Base-by-base conservation (phyloP, 140 eudicot species). In the Anethum foeniculum region DNA sequence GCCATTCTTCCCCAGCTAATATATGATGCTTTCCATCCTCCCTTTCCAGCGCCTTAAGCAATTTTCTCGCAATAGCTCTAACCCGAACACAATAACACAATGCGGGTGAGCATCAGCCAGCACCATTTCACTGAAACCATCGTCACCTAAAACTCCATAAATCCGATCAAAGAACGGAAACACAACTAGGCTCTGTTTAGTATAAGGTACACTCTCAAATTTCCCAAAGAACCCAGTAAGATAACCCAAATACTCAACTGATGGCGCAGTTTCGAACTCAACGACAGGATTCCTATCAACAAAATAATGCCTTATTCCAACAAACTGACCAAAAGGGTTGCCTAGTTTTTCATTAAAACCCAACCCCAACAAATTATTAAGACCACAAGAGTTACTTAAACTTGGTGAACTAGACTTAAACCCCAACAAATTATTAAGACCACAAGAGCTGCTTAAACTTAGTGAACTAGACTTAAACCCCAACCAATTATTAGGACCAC, bases 401-500 rank as follows among this genome's bases (percentile, higher is more conserved):
- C 49, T 9, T 46, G 3, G 49, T 93, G 77, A 85, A 83, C 89
- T 48, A 14, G 54, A 13, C 54, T 48, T 13, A 48, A 48, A 48
- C 54, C 47, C 43, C 43, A 39, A 46, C 49, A 46, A 7, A 10
- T 44, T 0, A 44, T 8, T 44, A 44, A 44, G 49, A 44, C 14
- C 49, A 10, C 49, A 9, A 46, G 49, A 46, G 49, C 49, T 46
- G 11, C 49, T 46, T 9, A 46, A 46, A 10, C 49, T 9, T 46
- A 5, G 49, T 93, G 75, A 85, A 83, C 89, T 48, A 14, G 54
- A 13, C 54, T 48, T 13, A 48, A 48, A 48, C 54, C 47, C 43
- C 43, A 39, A 46, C 49, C 10, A 44, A 10, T 44, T 9, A 44
- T 8, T 44, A 44, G 10, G 49, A 44, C 14, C 49, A 10, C 49